phyloP scores from a whole-genome alignment of 2,329 filamentous ascomycete genomes.

The Chaetomium strumarium region DNA sequence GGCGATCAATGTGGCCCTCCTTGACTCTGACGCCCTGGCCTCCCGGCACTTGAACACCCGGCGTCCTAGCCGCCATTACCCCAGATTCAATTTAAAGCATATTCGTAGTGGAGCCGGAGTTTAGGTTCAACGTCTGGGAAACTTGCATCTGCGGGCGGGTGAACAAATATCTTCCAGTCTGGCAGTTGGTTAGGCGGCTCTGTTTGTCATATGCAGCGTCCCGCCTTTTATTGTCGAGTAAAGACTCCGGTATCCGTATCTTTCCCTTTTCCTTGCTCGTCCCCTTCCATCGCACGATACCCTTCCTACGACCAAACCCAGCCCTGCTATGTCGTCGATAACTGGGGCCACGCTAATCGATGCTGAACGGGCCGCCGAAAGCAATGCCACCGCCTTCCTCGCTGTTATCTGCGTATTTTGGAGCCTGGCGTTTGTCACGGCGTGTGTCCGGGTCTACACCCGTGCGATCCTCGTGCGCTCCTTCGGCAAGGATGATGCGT shows the following conservation, averaged over 20 bases:
- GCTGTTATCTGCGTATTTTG: conserved; percentile 16
- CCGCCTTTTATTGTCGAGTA: neutral
- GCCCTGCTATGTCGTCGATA: conserved; percentile 8
- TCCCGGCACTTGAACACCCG: neutral
- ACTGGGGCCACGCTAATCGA: neutral
- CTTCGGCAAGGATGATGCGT: conserved; percentile 27
- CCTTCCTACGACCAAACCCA: neutral
- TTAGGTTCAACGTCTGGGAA: conserved; percentile 8
- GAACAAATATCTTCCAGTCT: conserved; percentile 3
- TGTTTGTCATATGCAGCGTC: neutral
- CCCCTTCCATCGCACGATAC: neutral
- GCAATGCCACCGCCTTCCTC: conserved; percentile 14
- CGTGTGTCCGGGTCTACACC: conserved; percentile 25
- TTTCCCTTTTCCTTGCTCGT: neutral
- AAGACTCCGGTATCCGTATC: neutral
- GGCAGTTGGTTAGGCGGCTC: neutral
- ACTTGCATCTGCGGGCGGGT: neutral
- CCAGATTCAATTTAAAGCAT: conserved; percentile 18
- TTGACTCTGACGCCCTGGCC: neutral
- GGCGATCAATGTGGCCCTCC: neutral
- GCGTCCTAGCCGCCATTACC: conserved; percentile 4
- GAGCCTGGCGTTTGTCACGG: conserved; percentile 23
- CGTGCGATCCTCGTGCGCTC: conserved; percentile 23
- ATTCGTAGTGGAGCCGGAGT: conserved; percentile 22
- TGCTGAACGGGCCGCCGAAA: conserved; percentile 18